Evolutionary conservation across 2,329 filamentous ascomycete genomes (phyloP).

Genomic region (Hortaea werneckii): DNA sequence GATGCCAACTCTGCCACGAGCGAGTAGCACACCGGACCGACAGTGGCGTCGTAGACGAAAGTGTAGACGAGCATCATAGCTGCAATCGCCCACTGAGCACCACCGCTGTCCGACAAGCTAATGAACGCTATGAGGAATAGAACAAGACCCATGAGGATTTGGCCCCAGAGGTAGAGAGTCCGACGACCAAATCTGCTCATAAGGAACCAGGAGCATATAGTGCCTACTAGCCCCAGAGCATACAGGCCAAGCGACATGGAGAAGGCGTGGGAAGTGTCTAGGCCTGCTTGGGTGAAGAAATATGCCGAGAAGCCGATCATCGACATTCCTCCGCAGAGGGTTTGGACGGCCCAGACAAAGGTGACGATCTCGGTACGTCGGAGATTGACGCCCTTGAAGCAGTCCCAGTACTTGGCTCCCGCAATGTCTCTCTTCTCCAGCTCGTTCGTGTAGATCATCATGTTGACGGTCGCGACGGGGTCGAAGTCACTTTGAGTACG

Average conservation of each 20-base stretch:
- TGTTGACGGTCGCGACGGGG: constrained; percentile 23
- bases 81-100: constrained; percentile 17
- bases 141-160: no score
- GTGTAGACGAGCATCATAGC: constrained; percentile 18
- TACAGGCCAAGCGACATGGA: constrained; percentile 26
- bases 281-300: constrained; percentile 32
- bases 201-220: constrained; percentile 23
- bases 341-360: constrained; percentile 28
- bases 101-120: constrained; percentile 8
- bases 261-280: constrained; percentile 26
- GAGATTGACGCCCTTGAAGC: constrained; percentile 43
- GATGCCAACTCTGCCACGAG: constrained; percentile 22
- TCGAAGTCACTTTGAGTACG: constrained; percentile 16
- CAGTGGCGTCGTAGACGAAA: constrained; percentile 21
- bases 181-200: constrained; percentile 31
- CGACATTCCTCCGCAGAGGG: constrained; percentile 19
- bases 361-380: constrained; percentile 34
- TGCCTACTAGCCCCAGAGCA: constrained; percentile 18
- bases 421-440: constrained; percentile 43
- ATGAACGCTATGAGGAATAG: constrained; percentile 7
- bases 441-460: constrained; percentile 36
- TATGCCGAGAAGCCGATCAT: constrained; percentile 26
- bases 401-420: constrained; percentile 39
- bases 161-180: constrained; percentile 28
- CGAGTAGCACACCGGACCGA: constrained; percentile 22